These are phyloP conservation scores for Strombidium stylifer DNA, from an alignment of 73 alveolate species.

Conservation along the genomic window DNA sequence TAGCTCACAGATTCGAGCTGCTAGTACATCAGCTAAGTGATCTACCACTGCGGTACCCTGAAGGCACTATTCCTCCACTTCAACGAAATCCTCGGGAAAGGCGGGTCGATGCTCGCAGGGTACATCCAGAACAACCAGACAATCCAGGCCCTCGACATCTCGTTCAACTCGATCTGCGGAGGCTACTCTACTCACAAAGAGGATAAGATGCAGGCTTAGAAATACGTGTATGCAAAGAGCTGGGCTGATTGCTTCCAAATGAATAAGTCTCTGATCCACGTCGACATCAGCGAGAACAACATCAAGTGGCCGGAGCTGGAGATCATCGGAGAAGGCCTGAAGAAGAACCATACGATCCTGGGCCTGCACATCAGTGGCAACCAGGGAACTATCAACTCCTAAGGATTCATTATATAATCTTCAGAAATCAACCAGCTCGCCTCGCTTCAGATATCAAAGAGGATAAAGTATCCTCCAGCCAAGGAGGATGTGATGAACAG, in stretches of 20 bases:
- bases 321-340: slow-evolving; percentile 66
- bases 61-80: neutral
- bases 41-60: neutral
- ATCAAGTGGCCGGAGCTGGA: slow-evolving; percentile 9
- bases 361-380: slow-evolving; percentile 90
- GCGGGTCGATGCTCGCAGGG: neutral
- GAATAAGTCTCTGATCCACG: slow-evolving; percentile 59
- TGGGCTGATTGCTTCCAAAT: slow-evolving; percentile 14
- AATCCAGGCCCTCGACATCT: neutral
- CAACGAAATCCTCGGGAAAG: neutral
- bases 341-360: slow-evolving; percentile 76
- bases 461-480: too few relatives aligned
- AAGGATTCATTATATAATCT: slow-evolving; percentile 88
- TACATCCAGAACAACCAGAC: neutral
- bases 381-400: slow-evolving; percentile 70
- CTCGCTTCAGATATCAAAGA: too few relatives aligned
- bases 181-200: too few relatives aligned
- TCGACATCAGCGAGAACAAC: slow-evolving; percentile 76
- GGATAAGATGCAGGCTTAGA: too few relatives aligned
- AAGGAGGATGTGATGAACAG: too few relatives aligned
- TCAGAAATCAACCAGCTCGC: too few relatives aligned
- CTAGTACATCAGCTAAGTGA: neutral
- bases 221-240: slow-evolving; percentile 25
- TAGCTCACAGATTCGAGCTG: neutral
- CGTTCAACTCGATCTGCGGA: too few relatives aligned